Evolutionary conservation across 495 filamentous ascomycete species (phyloP).

Genomic region (Aspergillus nanangensis): DNA sequence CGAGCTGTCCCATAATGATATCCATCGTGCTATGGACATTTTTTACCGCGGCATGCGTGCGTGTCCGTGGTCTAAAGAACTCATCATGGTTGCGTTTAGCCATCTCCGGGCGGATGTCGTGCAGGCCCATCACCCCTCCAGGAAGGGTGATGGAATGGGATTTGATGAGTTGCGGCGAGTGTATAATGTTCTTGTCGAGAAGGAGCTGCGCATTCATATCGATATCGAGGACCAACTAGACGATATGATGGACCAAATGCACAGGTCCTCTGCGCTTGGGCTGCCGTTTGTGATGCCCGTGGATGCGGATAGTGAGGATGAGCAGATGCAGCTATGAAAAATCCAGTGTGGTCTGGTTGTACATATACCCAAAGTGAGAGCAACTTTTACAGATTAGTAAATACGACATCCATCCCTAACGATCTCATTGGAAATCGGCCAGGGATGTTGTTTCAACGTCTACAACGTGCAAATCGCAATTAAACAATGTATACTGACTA

Average conservation of each 20-base stretch:
- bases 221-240: constrained; percentile 32
- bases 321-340: constrained; percentile 16
- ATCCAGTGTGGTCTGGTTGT: neutral
- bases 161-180: constrained; percentile 40
- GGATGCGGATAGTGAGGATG: constrained; percentile 23
- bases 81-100: constrained; percentile 59
- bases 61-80: constrained; percentile 74
- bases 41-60: constrained; percentile 47
- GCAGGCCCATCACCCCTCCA: neutral
- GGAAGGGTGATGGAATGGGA: constrained; percentile 21
- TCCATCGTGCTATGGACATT: constrained; percentile 41
- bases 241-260: constrained; percentile 14
- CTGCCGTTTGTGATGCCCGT: constrained; percentile 25
- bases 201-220: constrained; percentile 48
- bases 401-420: too few species aligned
- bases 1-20: constrained; percentile 31
- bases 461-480: too few species aligned
- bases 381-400: too few species aligned
- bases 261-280: constrained; percentile 5
- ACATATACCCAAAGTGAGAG: too few species aligned
- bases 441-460: too few species aligned
- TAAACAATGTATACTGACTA: too few species aligned
- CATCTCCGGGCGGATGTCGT: constrained; percentile 34
- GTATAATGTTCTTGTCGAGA: constrained; percentile 48
- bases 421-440: too few species aligned